Evolutionary conservation across 164 flowering plant species (phyloP), one percentile per base, ranked within the genome.

Genomic region (Stephania japonica): DNA sequence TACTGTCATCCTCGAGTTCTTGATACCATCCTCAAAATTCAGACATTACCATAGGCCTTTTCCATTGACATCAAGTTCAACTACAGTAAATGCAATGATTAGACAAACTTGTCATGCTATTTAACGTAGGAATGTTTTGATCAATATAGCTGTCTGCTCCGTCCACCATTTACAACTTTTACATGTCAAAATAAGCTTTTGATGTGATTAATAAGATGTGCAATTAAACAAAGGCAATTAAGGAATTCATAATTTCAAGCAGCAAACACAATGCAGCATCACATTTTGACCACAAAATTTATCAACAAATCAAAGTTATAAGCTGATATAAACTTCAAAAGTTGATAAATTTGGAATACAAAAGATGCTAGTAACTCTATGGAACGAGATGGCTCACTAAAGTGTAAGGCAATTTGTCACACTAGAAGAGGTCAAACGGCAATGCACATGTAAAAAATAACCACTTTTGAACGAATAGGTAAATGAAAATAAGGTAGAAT

Each of bases 401-500:
- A 7, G 27, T 62, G 65, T 62, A n/a, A 7, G 65, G 6, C 16
- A 7, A 23, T 9, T 21, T 62, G 24, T 24, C 12, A 62, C 65
- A n/a, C 16, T 26, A 62, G 24, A 62, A 24, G 65, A 62, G 65
- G 65, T 62, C 11, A 62, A 62, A 62, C 1, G 2, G 27, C 7
- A 62, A 21, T 21, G 13, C 12, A 6, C 63, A 62, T 21, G 24
- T 9, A n/a, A 62, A 25, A 21, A 62, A 21, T 62, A n/a, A 24
- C 25, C 8, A 21, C 27, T 61, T 24, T 26, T 32, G 49, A 71
- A 65, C 47, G 56, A 71, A 59, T n/a, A 42, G n/a, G 32, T 3
- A 32, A 67, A 4, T 2, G 19, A 71, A 71, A 61, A 26, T 38
- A 43, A 67, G 65, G 44, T 41, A 9, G 69, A 77, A 70, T 42